Conservation (phyloP, 345 rosid genomes). For the Theobroma cacao region DNA sequence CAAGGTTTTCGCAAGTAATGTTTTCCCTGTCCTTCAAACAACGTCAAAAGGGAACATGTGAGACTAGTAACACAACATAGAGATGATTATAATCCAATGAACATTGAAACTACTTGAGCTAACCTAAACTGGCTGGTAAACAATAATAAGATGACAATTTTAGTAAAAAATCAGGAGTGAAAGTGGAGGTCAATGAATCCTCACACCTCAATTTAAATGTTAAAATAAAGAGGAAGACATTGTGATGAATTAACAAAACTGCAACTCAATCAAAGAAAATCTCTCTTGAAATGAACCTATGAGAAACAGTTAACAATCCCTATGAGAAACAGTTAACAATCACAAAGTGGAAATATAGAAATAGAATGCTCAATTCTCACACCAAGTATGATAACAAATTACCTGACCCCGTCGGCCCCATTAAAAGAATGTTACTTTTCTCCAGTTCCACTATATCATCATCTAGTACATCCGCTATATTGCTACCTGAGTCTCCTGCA, state of each 20-base stretch:
- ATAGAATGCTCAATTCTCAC: neutral
- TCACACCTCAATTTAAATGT: neutral
- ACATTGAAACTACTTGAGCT: neutral
- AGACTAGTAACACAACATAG: conserved; percentile 26
- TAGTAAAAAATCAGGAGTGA: neutral
- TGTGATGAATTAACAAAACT: neutral
- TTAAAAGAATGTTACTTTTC: conserved; percentile 96
- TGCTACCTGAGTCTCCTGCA: conserved; percentile 45
- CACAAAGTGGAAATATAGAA: neutral
- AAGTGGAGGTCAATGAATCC: neutral
- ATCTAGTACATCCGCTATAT: conserved; percentile 41
- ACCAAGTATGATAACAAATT: conserved; percentile 21
- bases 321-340: neutral
- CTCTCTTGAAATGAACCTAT: neutral
- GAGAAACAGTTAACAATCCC: neutral
- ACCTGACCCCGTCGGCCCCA: conserved; percentile 99
- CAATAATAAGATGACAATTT: neutral
- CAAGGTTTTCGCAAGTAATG: conserved; percentile 93
- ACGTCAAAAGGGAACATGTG: conserved; percentile 33
- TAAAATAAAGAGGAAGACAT: neutral
- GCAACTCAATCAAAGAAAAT: neutral
- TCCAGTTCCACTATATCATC: conserved; percentile 92
- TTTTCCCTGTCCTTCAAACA: conserved; percentile 95
- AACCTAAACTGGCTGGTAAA: neutral
- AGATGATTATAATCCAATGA: neutral